Evolutionary conservation across 495 filamentous ascomycete species (phyloP).

Genomic region (Bacidia rubella): DNA sequence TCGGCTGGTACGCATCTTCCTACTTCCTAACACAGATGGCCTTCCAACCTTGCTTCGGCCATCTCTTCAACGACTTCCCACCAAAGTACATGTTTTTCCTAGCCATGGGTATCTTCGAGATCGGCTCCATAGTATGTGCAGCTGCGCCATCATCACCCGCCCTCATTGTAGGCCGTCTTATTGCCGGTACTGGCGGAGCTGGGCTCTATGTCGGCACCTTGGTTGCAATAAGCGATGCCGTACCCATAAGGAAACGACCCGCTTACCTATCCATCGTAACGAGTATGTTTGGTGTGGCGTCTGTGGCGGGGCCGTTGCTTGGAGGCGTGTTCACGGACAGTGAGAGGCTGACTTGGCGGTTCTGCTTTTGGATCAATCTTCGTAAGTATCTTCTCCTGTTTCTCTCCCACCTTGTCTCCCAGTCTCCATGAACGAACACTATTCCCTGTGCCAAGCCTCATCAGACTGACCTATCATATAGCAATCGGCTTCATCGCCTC

Average conservation of each 20-base stretch:
- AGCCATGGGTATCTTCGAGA: slow-evolving; percentile 31
- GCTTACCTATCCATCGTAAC: slow-evolving; percentile 18
- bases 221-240: slow-evolving; percentile 22
- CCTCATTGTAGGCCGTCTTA: slow-evolving; percentile 48
- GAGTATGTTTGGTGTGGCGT: slow-evolving; percentile 13
- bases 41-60: slow-evolving; percentile 35
- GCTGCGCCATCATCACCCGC: slow-evolving; percentile 42
- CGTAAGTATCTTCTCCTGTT: no score
- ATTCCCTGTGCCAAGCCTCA: no score
- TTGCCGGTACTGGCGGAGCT: slow-evolving; percentile 32
- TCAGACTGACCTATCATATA: no score
- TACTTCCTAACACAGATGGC: slow-evolving; percentile 36
- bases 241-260: slow-evolving; percentile 11
- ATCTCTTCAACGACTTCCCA: slow-evolving; percentile 33
- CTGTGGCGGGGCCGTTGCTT: slow-evolving; percentile 31
- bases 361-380: slow-evolving; percentile 20
- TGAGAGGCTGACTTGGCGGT: slow-evolving; percentile 22
- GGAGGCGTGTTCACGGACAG: slow-evolving; percentile 39
- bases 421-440: no score
- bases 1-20: slow-evolving; percentile 41
- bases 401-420: no score
- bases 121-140: slow-evolving; percentile 48
- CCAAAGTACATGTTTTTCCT: slow-evolving; percentile 30
- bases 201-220: slow-evolving; percentile 28
- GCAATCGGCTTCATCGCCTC: no score